Evolutionary conservation across 768 basidiomycete genomes (phyloP).

Genomic region (Boletales sp.): DNA sequence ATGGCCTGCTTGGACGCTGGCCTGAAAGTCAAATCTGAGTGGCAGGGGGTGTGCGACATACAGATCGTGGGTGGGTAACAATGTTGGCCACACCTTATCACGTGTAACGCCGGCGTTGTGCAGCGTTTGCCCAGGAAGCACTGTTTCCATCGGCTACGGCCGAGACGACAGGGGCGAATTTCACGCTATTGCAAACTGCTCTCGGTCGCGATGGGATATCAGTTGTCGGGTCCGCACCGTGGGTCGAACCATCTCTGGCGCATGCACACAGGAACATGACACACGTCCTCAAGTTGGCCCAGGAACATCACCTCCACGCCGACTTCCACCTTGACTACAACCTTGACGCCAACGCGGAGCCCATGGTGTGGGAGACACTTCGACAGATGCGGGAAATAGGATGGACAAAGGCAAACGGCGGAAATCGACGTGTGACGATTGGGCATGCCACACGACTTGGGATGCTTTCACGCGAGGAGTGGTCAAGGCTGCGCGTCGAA

Average conservation of each 20-base stretch:
- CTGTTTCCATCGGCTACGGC: constrained; percentile 39
- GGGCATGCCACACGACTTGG: constrained; percentile 62
- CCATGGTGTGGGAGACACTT: constrained; percentile 56
- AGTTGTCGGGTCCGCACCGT: constrained; percentile 62
- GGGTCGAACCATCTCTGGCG: constrained; percentile 50
- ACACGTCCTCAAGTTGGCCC: constrained; percentile 48
- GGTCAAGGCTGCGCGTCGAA: constrained; percentile 39
- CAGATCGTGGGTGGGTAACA: constrained; percentile 50
- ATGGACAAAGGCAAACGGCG: constrained; percentile 22
- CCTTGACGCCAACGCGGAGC: constrained; percentile 47
- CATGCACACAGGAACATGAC: constrained; percentile 52
- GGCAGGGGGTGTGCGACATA: constrained; percentile 46
- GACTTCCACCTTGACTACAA: constrained; percentile 73
- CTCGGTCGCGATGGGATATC: constrained; percentile 37
- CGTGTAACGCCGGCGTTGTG: not conserved
- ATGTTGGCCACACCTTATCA: not conserved
- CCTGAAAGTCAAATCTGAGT: constrained; percentile 44
- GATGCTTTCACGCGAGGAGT: constrained; percentile 44
- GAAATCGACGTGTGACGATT: constrained; percentile 44
- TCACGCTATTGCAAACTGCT: constrained; percentile 43
- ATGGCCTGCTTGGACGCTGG: constrained; percentile 53
- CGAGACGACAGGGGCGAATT: constrained; percentile 42
- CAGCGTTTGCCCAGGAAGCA: constrained; percentile 63
- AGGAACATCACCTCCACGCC: constrained; percentile 35
- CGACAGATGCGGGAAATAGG: constrained; percentile 33